Base-by-base conservation (phyloP, 2,329 filamentous ascomycete species). In the Colletotrichum tabaci region DNA sequence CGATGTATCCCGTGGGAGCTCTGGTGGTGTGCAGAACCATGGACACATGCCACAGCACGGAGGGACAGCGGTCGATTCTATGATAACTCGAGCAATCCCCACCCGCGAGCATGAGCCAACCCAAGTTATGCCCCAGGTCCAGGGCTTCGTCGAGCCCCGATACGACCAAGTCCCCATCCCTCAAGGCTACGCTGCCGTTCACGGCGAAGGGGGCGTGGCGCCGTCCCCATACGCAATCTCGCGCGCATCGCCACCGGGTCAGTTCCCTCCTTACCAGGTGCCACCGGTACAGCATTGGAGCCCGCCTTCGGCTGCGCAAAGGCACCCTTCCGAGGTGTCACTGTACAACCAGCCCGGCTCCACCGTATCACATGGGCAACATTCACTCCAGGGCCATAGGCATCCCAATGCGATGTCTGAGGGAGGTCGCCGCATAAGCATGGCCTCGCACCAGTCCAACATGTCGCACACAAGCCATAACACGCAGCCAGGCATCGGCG, bases 121-220 rank as follows among this genome's bases (percentile, higher is more conserved):
- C 30, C 23, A 49, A 46, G 16, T n/a, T 42, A 42, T 30, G 46
- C 49, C 61, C 42, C 46, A 50, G 18, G 16, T 10, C 46, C 66
- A 60, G 55, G 62, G 21, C 46, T 70, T 61, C 40, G 60, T 38
- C 35, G 82, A 83, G 56, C 82, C 78, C 15, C 77, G 77, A 38
- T 84, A 84, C 47, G 81, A 75, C 3, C 75, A 76, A 15, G 80
- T 84, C 1, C 81, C 83, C 1, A 83, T 84, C 46, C 83, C 83
- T 0, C 74, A 71, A 35, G 77, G 79, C 15, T 84, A 85, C 55
- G 67, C 73, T 8, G 74, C 80, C 16, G 82, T 83, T 5, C 80
- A 82, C 57, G 81, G 80, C 38, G 82, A 83, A 58, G 82, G 80
- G 23, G 74, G 68, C 15, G 61, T 76, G n/a, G 77, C 74, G 3